Evolutionary conservation across 2,329 filamentous ascomycete species (phyloP).

Genomic region (Neonectria magnoliae): DNA sequence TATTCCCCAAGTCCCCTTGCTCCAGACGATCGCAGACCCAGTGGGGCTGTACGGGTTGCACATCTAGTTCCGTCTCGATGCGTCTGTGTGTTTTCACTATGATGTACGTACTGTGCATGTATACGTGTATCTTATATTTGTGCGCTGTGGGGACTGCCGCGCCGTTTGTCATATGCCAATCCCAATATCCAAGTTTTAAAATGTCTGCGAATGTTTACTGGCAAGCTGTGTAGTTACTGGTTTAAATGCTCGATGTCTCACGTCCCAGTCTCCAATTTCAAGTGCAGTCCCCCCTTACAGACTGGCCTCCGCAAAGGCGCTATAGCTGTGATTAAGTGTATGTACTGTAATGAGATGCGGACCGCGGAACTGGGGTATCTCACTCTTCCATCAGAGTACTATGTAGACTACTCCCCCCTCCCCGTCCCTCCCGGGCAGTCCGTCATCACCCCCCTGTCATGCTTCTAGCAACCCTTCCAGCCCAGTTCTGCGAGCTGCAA

Average conservation of each 20-base stretch:
- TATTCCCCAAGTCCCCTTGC: slow-evolving; percentile 11
- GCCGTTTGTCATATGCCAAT: slow-evolving; percentile 16
- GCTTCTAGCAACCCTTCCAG: slow-evolving; percentile 4
- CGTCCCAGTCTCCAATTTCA: too few relatives aligned
- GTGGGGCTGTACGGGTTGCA: slow-evolving; percentile 2
- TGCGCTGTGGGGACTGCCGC: not conserved
- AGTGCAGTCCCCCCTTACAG: too few relatives aligned
- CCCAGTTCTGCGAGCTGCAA: not conserved
- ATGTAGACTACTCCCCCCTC: slow-evolving; percentile 4
- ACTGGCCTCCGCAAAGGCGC: slow-evolving; percentile 19
- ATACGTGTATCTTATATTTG: not conserved
- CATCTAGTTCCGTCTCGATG: not conserved
- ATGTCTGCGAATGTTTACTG: not conserved
- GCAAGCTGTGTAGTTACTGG: too few relatives aligned
- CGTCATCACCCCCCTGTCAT: slow-evolving; percentile 12
- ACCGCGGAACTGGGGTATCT: not conserved
- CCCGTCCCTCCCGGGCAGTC: slow-evolving; percentile 5
- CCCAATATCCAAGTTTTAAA: not conserved
- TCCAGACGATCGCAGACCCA: slow-evolving; percentile 14
- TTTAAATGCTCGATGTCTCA: too few relatives aligned
- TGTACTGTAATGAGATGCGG: slow-evolving; percentile 11
- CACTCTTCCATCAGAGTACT: slow-evolving; percentile 1
- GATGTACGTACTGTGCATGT: not conserved
- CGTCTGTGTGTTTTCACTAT: not conserved
- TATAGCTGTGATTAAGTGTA: slow-evolving; percentile 36